Evolutionary conservation across 140 eudicot genomes (phyloP), one percentile per base, ranked within the genome.

Genomic region (Senecio squalidus): DNA sequence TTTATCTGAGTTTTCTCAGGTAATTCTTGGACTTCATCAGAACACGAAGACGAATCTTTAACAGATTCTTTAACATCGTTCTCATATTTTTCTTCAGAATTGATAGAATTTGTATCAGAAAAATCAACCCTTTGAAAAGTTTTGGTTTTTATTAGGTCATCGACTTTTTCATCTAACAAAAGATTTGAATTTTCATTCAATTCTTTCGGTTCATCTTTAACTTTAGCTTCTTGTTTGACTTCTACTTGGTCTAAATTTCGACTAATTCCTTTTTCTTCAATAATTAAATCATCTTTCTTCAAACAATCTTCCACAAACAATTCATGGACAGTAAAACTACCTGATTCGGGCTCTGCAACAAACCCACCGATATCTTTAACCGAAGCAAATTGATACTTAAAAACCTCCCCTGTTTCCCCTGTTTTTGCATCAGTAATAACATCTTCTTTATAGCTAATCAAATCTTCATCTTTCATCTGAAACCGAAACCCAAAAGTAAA

Each of bases 251-350:
- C 44, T 2, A 57, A 28, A 22, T 9, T 25, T 51, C 39, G 64
- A 33, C 64, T 45, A 48, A 24, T 43, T 30, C 25, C 48, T 45
- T 30, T 64, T 51, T 55, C 65, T 18, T 73, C 72, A 30, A 39
- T 22, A 41, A 63, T 28, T 46, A 54, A 64, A 66, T 20, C 55
- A 16, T 66, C 73, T 4, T 78, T 79, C 69, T 26, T 46, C 66
- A 77, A 71, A 65, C 58, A 72, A 5, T 58, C 60, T 55, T 72
- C 77, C 64, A 69, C 54, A 74, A 82, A 83, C 68, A 84, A 29
- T 52, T 90, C 94, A 34, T 82, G 83, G 38, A 85, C 84, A 48
- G 74, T 61, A 55, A 80, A 83, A 61, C 67, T 76, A 66, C 11
- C 72, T 6, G 67, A 27, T 69, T 86, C 49, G 33, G 94, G 82